Percentiles rank a stretch among this genome's conserved stretches.
These are phyloP conservation scores for Fonsecaea multimorphosa DNA, from an alignment of 2,329 filamentous ascomycete species.

Conservation along the genomic window DNA sequence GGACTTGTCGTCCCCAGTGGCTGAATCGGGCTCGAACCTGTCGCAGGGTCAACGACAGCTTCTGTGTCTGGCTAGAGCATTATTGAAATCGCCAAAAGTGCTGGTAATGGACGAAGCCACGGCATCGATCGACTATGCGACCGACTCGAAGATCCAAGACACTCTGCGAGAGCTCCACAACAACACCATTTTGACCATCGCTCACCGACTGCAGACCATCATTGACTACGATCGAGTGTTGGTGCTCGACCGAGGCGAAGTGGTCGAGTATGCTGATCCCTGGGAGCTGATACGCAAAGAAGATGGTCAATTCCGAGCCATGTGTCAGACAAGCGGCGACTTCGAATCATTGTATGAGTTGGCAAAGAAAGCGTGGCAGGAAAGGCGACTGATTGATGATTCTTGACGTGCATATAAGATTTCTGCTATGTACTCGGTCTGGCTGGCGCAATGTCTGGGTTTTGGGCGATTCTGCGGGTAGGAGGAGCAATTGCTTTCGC, in stretches of 20 bases:
- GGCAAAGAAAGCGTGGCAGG: constrained; percentile 58
- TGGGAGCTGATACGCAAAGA: constrained; percentile 77
- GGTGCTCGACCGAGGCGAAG: constrained; percentile 84
- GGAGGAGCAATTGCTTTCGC: constrained; percentile 13
- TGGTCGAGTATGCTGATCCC: constrained; percentile 90
- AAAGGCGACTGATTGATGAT: constrained; percentile 55
- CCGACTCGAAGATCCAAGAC: constrained; percentile 93
- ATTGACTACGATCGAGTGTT: constrained; percentile 98
- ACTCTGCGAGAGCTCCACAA: constrained; percentile 87
- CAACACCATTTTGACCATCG: constrained; percentile 95
- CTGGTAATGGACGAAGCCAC: constrained; percentile 99
- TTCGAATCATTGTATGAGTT: constrained; percentile 62
- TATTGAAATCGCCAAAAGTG: constrained; percentile 89
- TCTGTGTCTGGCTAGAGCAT: constrained; percentile 86
- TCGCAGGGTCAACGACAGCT: constrained; percentile 96
- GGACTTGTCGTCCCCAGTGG: constrained; percentile 80
- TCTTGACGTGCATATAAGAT: constrained; percentile 18
- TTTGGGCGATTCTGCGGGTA: not conserved
- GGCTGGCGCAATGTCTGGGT: not conserved
- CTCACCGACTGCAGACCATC: constrained; percentile 93
- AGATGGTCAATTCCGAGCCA: constrained; percentile 68
- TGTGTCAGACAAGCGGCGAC: constrained; percentile 73
- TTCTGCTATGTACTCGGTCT: not conserved
- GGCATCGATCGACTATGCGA: constrained; percentile 94
- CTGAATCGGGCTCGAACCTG: constrained; percentile 90